These are phyloP conservation scores for Auxenochlorella pyrenoidosa DNA, from an alignment of 139 green algal species.

Conservation along the genomic window DNA sequence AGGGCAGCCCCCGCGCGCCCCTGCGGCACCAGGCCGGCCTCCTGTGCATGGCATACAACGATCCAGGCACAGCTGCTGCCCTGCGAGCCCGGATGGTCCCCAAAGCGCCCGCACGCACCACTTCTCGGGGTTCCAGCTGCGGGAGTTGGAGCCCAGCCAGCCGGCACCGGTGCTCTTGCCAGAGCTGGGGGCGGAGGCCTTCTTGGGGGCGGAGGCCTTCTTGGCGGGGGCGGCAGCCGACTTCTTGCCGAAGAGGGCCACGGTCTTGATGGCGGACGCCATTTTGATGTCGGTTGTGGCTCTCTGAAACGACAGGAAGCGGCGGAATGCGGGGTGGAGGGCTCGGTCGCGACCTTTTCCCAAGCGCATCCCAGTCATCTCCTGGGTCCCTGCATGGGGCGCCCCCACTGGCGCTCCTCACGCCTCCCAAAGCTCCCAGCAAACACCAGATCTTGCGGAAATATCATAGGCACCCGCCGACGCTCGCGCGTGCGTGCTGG, in stretches of 20 bases:
- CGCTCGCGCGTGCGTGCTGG: no score
- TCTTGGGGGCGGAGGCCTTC: conserved; percentile 32
- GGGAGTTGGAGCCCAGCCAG: conserved; percentile 70
- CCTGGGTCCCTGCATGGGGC: no score
- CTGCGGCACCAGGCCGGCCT: not conserved
- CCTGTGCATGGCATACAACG: not conserved
- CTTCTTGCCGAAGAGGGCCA: conserved; percentile 26
- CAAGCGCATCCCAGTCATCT: no score
- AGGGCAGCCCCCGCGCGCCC: no score
- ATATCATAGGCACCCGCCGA: no score
- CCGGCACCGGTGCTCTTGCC: conserved; percentile 60
- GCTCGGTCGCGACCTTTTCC: no score
- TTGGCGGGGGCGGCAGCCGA: conserved; percentile 17
- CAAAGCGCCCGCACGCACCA: conserved; percentile 70
- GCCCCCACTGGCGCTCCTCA: no score
- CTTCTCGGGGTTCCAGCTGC: conserved; percentile 75
- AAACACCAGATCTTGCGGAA: no score
- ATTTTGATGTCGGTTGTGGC: not conserved
- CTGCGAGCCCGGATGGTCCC: conserved; percentile 8
- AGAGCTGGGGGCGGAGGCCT: not conserved
- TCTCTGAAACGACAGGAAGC: not conserved
- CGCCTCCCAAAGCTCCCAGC: no score
- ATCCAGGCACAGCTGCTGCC: not conserved
- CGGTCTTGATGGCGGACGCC: not conserved
- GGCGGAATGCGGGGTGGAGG: no score